These are phyloP conservation scores for Trichoderma reesei DNA, from an alignment of 495 filamentous ascomycete species.

Conservation along the genomic window DNA sequence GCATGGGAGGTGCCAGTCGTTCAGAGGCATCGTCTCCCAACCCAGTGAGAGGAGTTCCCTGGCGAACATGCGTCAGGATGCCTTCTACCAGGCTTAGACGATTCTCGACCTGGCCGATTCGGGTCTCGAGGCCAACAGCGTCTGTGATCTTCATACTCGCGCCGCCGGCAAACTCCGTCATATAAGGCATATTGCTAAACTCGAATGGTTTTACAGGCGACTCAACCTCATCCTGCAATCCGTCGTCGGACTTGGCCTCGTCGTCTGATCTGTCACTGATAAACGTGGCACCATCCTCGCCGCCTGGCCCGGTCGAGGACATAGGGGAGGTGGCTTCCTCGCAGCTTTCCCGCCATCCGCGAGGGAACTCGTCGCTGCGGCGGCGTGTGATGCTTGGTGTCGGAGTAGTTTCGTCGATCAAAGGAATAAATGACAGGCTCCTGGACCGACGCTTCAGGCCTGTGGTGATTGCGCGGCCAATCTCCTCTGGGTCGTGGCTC, in stretches of 20 bases:
- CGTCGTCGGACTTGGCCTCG: conserved; percentile 28
- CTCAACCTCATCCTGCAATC: conserved; percentile 22
- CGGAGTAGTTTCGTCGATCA: not conserved
- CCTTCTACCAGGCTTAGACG: conserved; percentile 40
- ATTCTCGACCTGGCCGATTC: conserved; percentile 35
- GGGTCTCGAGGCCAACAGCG: conserved; percentile 39
- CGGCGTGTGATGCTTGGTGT: conserved; percentile 30
- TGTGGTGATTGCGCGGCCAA: conserved; percentile 45
- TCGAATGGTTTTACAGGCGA: conserved; percentile 43
- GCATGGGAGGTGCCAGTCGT: conserved; percentile 7
- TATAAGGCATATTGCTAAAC: conserved; percentile 32
- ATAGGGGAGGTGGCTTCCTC: conserved; percentile 38
- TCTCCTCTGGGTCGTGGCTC: conserved; percentile 34
- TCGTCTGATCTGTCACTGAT: not conserved
- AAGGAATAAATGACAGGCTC: conserved; percentile 28
- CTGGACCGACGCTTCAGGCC: conserved; percentile 39
- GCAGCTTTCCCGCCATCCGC: conserved; percentile 47
- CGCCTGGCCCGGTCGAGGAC: conserved; percentile 33
- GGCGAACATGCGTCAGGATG: conserved; percentile 33
- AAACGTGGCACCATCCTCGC: conserved; percentile 27
- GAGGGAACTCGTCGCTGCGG: conserved; percentile 43
- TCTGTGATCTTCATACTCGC: conserved; percentile 42
- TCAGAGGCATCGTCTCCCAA: conserved; percentile 20
- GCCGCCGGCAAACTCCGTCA: conserved; percentile 32
- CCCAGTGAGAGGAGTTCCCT: conserved; percentile 28